A percentile compares a stretch with the other conserved stretches of the same genome.
These are phyloP conservation scores for Xerocomus brunneocitrinus DNA, from an alignment of 768 basidiomycete species.

Conservation along the genomic window DNA sequence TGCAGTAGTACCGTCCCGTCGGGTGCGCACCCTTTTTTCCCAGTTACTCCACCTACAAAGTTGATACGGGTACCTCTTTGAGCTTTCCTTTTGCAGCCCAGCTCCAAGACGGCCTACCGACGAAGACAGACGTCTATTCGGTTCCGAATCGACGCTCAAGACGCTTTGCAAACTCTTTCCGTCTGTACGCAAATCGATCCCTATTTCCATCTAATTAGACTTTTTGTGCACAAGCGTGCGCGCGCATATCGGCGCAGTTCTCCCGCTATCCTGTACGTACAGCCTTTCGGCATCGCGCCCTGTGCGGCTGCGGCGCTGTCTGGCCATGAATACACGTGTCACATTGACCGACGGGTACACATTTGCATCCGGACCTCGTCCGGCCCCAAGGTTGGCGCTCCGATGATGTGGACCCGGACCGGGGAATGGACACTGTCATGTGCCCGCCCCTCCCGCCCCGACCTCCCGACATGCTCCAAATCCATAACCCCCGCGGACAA, in stretches of 20 bases:
- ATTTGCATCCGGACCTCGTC: neutral
- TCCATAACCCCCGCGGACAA: neutral
- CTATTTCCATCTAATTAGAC: neutral
- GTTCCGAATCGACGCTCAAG: neutral
- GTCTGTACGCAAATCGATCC: neutral
- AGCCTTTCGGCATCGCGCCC: neutral
- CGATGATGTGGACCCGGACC: neutral
- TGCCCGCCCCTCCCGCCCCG: neutral
- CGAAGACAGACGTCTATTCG: neutral
- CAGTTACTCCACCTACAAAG: too few relatives aligned
- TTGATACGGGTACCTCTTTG: neutral
- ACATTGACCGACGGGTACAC: slow-evolving; percentile 9
- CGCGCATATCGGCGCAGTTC: neutral
- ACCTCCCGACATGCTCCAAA: neutral
- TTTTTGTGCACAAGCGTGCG: neutral
- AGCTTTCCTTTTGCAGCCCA: neutral
- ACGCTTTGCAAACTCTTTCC: too few relatives aligned
- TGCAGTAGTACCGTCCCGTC: too few relatives aligned
- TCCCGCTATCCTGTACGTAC: neutral
- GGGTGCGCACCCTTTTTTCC: too few relatives aligned
- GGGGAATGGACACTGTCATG: slow-evolving; percentile 19
- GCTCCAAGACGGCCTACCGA: neutral
- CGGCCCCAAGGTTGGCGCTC: slow-evolving; percentile 6
- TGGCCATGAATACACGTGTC: slow-evolving; percentile 16
- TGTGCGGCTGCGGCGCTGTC: slow-evolving; percentile 1